These are phyloP conservation scores for Leptographium galeiforme DNA, from an alignment of 2,329 filamentous ascomycete genomes.

Conservation along the genomic window DNA sequence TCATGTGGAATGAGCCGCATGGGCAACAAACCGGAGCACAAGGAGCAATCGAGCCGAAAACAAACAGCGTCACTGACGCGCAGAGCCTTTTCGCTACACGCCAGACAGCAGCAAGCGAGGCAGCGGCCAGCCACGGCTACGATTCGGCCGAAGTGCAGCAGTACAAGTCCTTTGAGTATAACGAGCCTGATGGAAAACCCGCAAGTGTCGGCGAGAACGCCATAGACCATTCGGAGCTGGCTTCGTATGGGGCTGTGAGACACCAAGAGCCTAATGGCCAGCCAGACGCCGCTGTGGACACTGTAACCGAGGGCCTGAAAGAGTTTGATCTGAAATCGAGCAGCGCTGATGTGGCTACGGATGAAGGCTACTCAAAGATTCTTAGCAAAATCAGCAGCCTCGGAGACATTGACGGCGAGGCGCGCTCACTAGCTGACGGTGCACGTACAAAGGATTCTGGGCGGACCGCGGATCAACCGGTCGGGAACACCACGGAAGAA, in stretches of 20 bases:
- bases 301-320: slow-evolving; percentile 21
- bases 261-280: slow-evolving; percentile 14
- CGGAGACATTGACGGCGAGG: neutral
- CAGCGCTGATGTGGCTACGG: slow-evolving; percentile 10
- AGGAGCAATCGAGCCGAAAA: slow-evolving; percentile 6
- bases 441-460: neutral
- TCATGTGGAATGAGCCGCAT: neutral
- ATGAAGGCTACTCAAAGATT: slow-evolving; percentile 17
- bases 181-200: slow-evolving; percentile 17
- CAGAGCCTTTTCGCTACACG: too few relatives aligned
- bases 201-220: neutral
- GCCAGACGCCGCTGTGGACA: slow-evolving; percentile 13
- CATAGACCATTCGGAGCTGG: slow-evolving; percentile 5
- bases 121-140: slow-evolving; percentile 17
- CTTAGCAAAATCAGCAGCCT: slow-evolving; percentile 9
- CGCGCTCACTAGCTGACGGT: neutral
- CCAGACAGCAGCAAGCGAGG: neutral
- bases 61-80: too few relatives aligned
- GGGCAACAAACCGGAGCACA: slow-evolving; percentile 12
- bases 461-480: neutral
- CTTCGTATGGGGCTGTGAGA: slow-evolving; percentile 16
- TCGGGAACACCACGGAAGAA: slow-evolving; percentile 7
- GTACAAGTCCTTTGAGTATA: slow-evolving; percentile 22
- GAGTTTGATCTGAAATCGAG: slow-evolving; percentile 21
- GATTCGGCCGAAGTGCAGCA: slow-evolving; percentile 22